Base-by-base conservation (phyloP, 2,329 filamentous ascomycete species). In the Fusarium falciforme region DNA sequence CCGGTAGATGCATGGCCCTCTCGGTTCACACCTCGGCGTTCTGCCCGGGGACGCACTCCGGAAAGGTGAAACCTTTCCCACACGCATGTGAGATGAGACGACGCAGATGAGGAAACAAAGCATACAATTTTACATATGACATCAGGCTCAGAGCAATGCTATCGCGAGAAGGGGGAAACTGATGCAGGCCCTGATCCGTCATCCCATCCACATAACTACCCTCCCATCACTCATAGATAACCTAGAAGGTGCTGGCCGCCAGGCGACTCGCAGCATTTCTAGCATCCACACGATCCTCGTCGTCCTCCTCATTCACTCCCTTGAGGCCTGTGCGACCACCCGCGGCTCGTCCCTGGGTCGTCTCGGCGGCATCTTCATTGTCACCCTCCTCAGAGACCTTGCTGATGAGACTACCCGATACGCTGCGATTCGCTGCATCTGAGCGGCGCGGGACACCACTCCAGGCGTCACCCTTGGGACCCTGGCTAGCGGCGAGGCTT, bases 401-500 rank as follows among this genome's bases (percentile, higher is more conserved):
- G n/a, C 89, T 86, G 72, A 92, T 89, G 73, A 93, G 89, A 80
- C 91, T 93, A 57, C 93, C 91, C 65, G 93, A 94, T 74, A 95
- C 88, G 80, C 92, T 95, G 77, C 95, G 89, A 79, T 89, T 93
- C 65, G 94, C 84, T n/a, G 91, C 92, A 77, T 97, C 94, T 33
- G 92, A 91, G 64, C 94, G 90, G 71, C 96, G 90, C 38, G 95
- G 94, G 31, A 98, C 95, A 67, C 96, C 96, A 78, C 94, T 98
- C 96, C 96, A 99, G 17, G 96, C 93, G 82, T 99, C 96, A n/a
- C 96, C 96, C 85, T 97, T 97, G 59, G 96, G 96, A 0, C 96
- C 96, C 84, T 99, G 96, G 78, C 93, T 96, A 55, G 94, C 93
- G 17, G 94, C 93, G 75, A 98, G 84, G 82, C 91, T 96, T 29